These are phyloP conservation scores for Oryza australiensis DNA, from an alignment of 176 grass and related monocot species.

Conservation along the genomic window DNA sequence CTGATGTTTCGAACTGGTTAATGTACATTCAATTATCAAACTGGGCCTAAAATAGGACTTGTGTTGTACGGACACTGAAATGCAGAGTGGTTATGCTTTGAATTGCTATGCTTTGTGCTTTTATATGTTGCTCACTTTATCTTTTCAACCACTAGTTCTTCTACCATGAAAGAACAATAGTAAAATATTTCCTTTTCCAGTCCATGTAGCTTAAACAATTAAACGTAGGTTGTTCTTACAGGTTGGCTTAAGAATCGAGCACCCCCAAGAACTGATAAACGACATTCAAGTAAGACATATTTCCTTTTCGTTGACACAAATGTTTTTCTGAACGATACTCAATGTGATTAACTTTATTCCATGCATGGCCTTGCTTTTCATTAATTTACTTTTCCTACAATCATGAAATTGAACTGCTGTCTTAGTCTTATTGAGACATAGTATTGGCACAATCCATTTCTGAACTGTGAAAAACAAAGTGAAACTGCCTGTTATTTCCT, in stretches of 20 bases:
- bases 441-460: not conserved
- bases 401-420: not conserved
- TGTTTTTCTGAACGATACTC: constrained; percentile 11
- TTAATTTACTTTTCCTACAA: constrained; percentile 7
- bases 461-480: constrained; percentile 17
- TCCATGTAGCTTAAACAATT: constrained; percentile 2
- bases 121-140: constrained; percentile 6
- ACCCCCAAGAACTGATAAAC: constrained; percentile 94
- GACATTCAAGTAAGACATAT: constrained; percentile 78
- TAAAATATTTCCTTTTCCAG: constrained; percentile 17
- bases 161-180: constrained; percentile 12
- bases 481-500: constrained; percentile 1
- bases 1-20: not conserved
- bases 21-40: not conserved
- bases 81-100: not conserved
- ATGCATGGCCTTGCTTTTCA: constrained; percentile 20
- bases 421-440: not conserved
- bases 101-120: constrained; percentile 14
- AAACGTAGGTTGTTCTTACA: constrained; percentile 36
- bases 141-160: constrained; percentile 6
- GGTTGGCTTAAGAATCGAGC: constrained; percentile 95
- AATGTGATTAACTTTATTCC: constrained; percentile 2
- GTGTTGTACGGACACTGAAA: not conserved
- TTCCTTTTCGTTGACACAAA: constrained; percentile 29
- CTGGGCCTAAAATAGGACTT: not conserved